Evolutionary conservation across 2,329 filamentous ascomycete species (phyloP), one percentile per base, ranked within the genome.

Genomic region (Penicillium brasilianum): DNA sequence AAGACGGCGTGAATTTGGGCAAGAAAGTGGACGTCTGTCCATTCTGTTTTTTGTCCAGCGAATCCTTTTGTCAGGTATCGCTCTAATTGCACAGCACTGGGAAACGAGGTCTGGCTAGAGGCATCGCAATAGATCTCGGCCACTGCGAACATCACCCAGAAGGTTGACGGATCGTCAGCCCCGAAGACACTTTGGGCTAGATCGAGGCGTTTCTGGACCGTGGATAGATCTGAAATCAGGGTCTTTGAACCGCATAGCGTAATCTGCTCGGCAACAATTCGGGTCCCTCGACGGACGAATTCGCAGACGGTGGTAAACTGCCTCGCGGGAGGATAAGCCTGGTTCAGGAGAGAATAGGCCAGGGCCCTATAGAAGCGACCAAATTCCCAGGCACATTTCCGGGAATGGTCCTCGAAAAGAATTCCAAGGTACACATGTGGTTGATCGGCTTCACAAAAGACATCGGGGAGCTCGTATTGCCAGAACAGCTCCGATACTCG

Each of bases 351-450:
- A 0, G 84, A 83, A 68, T 88, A 89, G 1, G 83, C 85, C 22
- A 88, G 65, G 50, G 78, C 78, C 14, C 87, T 80, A 34, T 86
- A 76, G 8, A 71, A 58, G 28, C 77, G 79, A 57, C 85, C 85
- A 59, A 83, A 77, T 56, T 82, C 80, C 86, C 87, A 88, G 16
- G 85, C 84, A 67, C 82, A 87, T 46, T 81, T 81, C 32, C 82
- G 81, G n/a, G 73, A 70, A 18, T 83, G 82, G 59, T 82, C 83
- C 64, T 89, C 87, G 10, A 87, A 76, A 0, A 92, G 73, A 22
- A 88, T 81, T 0, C 89, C 88, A 0, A 93, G 80, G 71, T 89
- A 93, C 13, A 91, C 81, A 43, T 82, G 76, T 13, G 76, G 69
- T 0, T 65, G 60, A 2, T 74, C 63, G 2, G 58, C 59, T 18